Conservation (phyloP, 139 green algal genomes). For the Chlorella sp. region DNA sequence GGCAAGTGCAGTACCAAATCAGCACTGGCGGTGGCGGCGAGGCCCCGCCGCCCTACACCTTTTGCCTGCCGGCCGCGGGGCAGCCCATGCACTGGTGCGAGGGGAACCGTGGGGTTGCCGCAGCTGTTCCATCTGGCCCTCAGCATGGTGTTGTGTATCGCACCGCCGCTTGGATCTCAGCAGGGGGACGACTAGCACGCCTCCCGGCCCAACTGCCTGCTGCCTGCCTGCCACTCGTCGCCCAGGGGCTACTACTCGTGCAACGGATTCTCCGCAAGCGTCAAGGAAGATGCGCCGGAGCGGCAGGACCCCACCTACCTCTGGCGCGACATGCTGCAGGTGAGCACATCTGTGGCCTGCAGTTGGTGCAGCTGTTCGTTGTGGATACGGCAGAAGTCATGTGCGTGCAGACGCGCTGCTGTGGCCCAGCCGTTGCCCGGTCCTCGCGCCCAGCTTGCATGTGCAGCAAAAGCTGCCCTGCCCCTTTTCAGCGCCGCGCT, state of each 20-base stretch:
- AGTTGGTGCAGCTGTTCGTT: no score
- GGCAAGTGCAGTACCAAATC: not conserved
- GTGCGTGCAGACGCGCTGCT: no score
- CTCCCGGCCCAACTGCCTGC: no score
- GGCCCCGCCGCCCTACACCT: conserved; percentile 34
- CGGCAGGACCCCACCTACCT: conserved; percentile 45
- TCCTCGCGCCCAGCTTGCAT: no score
- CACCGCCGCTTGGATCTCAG: not conserved
- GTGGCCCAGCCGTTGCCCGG: no score
- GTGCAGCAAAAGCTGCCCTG: no score
- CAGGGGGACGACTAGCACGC: not conserved
- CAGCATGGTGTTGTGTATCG: no score
- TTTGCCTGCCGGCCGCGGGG: conserved; percentile 47
- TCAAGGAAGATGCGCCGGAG: not conserved
- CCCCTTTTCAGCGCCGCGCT: no score
- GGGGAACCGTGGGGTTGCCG: not conserved
- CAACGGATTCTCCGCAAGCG: conserved; percentile 50
- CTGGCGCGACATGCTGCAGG: conserved; percentile 53
- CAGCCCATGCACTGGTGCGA: conserved; percentile 56
- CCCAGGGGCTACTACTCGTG: conserved; percentile 55
- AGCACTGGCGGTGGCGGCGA: not conserved
- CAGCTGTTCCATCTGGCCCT: no score
- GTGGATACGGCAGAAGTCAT: no score
- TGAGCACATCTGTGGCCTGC: not conserved
- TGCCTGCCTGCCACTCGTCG: not conserved